Evolutionary conservation across 495 filamentous ascomycete genomes (phyloP), one percentile per base, ranked within the genome.

Genomic region (Hypoxylon crocopeplum): DNA sequence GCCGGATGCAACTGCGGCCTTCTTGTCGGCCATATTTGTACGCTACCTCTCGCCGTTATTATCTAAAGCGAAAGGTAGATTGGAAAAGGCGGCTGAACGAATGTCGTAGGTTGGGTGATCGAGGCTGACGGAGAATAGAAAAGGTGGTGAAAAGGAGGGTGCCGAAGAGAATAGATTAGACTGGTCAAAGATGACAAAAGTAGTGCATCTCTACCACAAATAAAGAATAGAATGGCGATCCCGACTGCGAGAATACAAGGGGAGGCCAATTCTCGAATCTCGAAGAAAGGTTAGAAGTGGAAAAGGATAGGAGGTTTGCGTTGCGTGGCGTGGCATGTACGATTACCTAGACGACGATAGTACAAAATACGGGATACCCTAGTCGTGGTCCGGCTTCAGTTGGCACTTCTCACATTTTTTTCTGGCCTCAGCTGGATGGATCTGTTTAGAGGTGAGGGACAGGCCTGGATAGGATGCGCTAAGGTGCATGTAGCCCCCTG

Each of bases 1-100:
- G 67, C 90, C 92, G 32, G 90, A 89, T 55, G 83, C 85, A 64
- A 83, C 68, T 61, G 70, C 72, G 59, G 76, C 79, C 70, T 77
- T 78, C 42, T 79, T 72, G 44, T 72, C 67, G 53, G 80, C 78
- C 81, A 85, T 86, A 39, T 8, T 56, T 49, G 50, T 4, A 21
- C 16, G 27, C 22, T 64, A 54, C 34, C 48, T 54, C 44, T 64
- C 54, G 6, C 12, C 55, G 38, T 36, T 34, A n/a, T 40, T 50
- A 37, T 46, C 40, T 46, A 55, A 45, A 49, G 20, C 41, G 40
- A 50, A 40, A 57, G 45, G 34, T 16, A 29, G 37, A 49, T 61
- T 53, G 24, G 37, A 52, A 20, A 60, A 61, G 24, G 41, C 50
- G 56, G 40, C 40, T 30, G 59, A 70, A 66, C 52, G 68, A 70